Percentiles rank a stretch among this genome's conserved stretches.
These are phyloP conservation scores for Colletotrichum godetiae DNA, from an alignment of 2,329 filamentous ascomycete species.

Conservation along the genomic window DNA sequence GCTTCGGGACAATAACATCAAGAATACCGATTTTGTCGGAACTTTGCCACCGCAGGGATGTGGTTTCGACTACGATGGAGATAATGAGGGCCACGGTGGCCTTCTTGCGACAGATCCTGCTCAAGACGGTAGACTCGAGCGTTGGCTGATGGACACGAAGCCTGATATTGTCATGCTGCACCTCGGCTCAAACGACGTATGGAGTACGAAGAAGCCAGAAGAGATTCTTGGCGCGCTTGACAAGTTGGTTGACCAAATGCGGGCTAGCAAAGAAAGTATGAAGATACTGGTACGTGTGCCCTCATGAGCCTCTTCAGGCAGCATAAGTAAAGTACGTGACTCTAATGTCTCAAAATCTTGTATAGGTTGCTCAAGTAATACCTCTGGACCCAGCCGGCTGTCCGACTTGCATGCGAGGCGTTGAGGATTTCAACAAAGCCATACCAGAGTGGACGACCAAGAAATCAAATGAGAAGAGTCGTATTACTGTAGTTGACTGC, in stretches of 20 bases:
- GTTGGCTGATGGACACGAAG: conserved; percentile 50
- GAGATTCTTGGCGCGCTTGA: conserved; percentile 51
- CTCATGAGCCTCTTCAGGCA: too few relatives aligned
- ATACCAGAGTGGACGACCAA: not conserved
- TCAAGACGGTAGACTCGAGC: conserved; percentile 48
- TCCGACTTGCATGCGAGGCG: not conserved
- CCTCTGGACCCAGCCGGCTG: too few relatives aligned
- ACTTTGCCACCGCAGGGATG: conserved; percentile 47
- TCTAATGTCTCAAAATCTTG: not conserved
- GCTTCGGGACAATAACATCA: conserved; percentile 43
- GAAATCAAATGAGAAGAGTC: not conserved
- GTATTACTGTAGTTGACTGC: not conserved
- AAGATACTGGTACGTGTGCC: not conserved
- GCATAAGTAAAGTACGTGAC: too few relatives aligned
- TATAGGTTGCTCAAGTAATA: not conserved
- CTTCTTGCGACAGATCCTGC: conserved; percentile 52
- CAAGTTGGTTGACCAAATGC: conserved; percentile 53
- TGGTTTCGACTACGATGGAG: conserved; percentile 46
- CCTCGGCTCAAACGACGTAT: conserved; percentile 56
- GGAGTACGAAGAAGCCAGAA: conserved; percentile 45
- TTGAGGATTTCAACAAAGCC: not conserved
- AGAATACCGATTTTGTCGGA: conserved; percentile 49
- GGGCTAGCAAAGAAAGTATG: conserved; percentile 50
- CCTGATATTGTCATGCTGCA: conserved; percentile 59
- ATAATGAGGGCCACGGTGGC: conserved; percentile 58